Evolutionary conservation across 2,329 filamentous ascomycete species (phyloP), one percentile per base, ranked within the genome.

Genomic region (Raffaelea arxii): DNA sequence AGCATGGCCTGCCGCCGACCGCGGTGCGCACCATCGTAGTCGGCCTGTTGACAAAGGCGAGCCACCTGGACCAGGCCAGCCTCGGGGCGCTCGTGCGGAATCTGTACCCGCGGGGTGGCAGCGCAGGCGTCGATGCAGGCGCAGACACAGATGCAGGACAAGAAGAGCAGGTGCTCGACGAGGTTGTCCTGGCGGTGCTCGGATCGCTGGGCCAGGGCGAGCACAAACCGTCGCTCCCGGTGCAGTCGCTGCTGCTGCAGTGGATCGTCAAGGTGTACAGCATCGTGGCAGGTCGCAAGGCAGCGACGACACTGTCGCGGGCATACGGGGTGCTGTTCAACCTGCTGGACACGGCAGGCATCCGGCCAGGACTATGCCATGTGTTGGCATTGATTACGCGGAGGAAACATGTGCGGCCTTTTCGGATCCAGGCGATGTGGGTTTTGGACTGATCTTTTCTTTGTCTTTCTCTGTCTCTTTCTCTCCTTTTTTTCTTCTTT

Each of bases 261-360:
- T 94, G 88, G 88, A 69, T 94, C 43, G 74, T 88, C 47, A 78
- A 86, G 64, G 75, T 87, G 4, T 81, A 90, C 57, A 82, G 88
- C 54, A 67, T 82, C 40, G 63, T 92, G 19, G 32, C 25, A 4
- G 24, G 79, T 36, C n/a, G n/a, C n/a, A n/a, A n/a, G n/a, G n/a
- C n/a, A n/a, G 72, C 75, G 40, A 68, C 66, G 6, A 66, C 82
- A 9, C 63, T 94, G 42, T 80, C 80, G 5, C 80, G 79, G 51
- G 68, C 84, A 2, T 94, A 94, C 57, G 72, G 79, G 0, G 77
- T 91, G 18, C 63, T 94, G 4, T 94, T 94, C 60, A 86, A 86
- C 52, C 69, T 91, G 53, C 72, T 94, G 6, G 86, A 94, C 58
- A 91, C 86, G 56, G 82, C 86, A 43, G 84, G 80, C 49, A 76